Evolutionary conservation across 73 alveolate species (phyloP).

Genomic region (Stentor coeruleus): DNA sequence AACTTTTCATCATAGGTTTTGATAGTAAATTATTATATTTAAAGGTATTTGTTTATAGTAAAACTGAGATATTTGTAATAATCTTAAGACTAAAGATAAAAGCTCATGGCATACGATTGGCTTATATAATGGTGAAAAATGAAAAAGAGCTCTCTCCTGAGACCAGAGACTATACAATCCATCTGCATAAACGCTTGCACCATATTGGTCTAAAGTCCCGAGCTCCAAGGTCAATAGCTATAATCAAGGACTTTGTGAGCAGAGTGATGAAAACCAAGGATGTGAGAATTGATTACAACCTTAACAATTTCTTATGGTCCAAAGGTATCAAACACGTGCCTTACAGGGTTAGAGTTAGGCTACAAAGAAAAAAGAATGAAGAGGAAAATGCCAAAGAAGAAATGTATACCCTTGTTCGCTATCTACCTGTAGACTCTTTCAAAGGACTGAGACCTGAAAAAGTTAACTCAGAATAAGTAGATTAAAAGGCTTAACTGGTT

Average conservation of each 20-base stretch:
- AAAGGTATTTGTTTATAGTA: too few species aligned
- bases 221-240: constrained; percentile 92
- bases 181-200: constrained; percentile 82
- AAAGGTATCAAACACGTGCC: constrained; percentile 91
- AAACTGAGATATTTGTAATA: too few species aligned
- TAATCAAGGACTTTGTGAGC: constrained; percentile 69
- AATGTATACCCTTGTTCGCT: constrained; percentile 85
- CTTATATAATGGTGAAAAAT: too few species aligned
- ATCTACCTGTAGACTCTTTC: constrained; percentile 77
- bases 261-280: constrained; percentile 86
- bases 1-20: too few species aligned
- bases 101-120: too few species aligned
- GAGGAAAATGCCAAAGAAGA: constrained; percentile 80
- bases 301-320: constrained; percentile 87
- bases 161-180: constrained; percentile 78
- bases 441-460: constrained; percentile 74
- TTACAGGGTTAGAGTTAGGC: constrained; percentile 81
- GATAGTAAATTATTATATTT: too few species aligned
- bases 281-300: constrained; percentile 84
- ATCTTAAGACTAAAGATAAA: too few species aligned
- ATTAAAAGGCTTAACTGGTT: too few species aligned
- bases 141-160: too few species aligned
- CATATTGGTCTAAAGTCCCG: constrained; percentile 79
- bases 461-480: constrained; percentile 49
- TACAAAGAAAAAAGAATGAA: constrained; percentile 83